Base-by-base conservation (phyloP, 2,329 filamentous ascomycete species). In the Sporothrix curviconia region DNA sequence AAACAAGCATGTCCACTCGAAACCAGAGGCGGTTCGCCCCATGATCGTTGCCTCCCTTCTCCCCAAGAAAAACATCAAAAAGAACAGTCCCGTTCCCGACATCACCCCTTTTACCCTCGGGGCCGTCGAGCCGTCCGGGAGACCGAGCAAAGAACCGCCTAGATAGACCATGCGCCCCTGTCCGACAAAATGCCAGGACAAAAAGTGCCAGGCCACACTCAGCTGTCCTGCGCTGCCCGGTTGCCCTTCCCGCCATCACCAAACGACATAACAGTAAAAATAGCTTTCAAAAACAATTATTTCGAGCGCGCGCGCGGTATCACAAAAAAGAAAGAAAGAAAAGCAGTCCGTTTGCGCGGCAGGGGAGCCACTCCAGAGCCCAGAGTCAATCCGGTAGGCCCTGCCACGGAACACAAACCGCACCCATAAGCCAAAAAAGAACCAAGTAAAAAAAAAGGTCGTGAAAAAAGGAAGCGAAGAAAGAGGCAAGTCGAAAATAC, bases 291-390 rank as follows among this genome's bases (percentile, higher is more conserved):
- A 17, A 40, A 50, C 6, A 43, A 37, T 32, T 47, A 55, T 49
- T 50, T 49, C n/a, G n/a, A n/a, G n/a, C 51, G 53, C 55, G 24
- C 42, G 56, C 42, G 50, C 56, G 56, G 56, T 58, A 58, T 58
- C 56, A 55, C 36, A 58, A 49, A 53, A 44, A 19, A 28, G 11
- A 55, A 40, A 8, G 19, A 39, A 43, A 53, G 30, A 30, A 24
- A 55, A 46, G 32, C 43, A 37, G 25, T 53, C 34, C 15, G 25
- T 30, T 19, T 14, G 44, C 44, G 34, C 9, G 9, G 24, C 24
- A 40, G 32, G 12, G 36, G 17, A 37, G 19, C n/a, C 32, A 44
- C 15, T 30, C 25, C 2, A 3, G 11, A 9, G 7, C 22, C 43
- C 32, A 11, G 53, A 56, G 30, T 55, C 52, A 55, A 55, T 25